A percentile compares a stretch with the other conserved stretches of the same genome.
Conservation (phyloP, 2,329 filamentous ascomycete genomes). For the Teratosphaeriaceae sp. region DNA sequence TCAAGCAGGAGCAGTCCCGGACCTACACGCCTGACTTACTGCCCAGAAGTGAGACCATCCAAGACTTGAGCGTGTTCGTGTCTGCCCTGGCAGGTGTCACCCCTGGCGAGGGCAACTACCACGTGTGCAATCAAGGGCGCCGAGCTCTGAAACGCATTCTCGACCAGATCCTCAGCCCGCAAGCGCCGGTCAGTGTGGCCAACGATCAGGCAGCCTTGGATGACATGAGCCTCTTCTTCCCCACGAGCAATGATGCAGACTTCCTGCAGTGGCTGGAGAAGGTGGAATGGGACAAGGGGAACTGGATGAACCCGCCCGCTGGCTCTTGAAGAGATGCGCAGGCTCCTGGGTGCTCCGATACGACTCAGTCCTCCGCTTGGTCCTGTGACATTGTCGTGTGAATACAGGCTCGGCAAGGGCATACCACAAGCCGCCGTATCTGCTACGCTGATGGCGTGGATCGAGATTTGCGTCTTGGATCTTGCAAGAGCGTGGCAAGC, state of each 20-base stretch:
- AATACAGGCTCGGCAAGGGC: no score
- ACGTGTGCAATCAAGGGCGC: slow-evolving; percentile 36
- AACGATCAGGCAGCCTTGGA: slow-evolving; percentile 15
- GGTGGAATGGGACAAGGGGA: slow-evolving; percentile 35
- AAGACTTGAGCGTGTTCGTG: slow-evolving; percentile 40
- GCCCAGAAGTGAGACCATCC: slow-evolving; percentile 39
- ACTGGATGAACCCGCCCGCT: slow-evolving; percentile 2
- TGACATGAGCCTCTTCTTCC: slow-evolving; percentile 30
- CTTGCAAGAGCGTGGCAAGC: no score
- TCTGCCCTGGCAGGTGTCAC: slow-evolving; percentile 34
- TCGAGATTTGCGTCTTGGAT: no score
- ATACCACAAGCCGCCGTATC: no score
- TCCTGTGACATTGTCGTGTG: no score
- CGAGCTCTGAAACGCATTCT: slow-evolving; percentile 37
- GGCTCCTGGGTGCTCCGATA: no score
- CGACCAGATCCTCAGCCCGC: slow-evolving; percentile 34
- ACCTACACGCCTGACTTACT: slow-evolving; percentile 28
- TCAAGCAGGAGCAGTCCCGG: slow-evolving; percentile 35
- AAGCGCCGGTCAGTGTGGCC: slow-evolving; percentile 9
- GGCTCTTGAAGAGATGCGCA: background rate
- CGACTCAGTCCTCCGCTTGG: no score
- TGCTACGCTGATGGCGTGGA: no score
- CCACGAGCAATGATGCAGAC: slow-evolving; percentile 35
- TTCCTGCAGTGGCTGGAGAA: slow-evolving; percentile 40
- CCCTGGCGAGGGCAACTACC: slow-evolving; percentile 34